Conservation (phyloP, 2,329 filamentous ascomycete species). For the Paecilomyces fulvus region DNA sequence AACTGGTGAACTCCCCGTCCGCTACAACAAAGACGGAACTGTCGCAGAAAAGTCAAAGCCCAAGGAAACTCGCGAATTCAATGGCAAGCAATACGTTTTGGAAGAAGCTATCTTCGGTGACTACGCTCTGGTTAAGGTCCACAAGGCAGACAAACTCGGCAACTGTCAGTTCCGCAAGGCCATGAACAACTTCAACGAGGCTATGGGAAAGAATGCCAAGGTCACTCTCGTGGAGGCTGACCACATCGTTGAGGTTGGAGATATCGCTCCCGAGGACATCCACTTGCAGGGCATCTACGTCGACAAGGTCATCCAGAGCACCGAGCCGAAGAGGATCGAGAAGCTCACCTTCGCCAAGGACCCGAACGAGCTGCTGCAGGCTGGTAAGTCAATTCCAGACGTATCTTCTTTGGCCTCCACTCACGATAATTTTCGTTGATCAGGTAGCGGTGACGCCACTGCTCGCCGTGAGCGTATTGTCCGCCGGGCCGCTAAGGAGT, state of each 20-base stretch:
- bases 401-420: background rate
- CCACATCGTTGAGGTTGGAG: conserved; percentile 67
- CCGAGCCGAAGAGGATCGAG: conserved; percentile 64
- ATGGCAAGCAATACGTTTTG: conserved; percentile 65
- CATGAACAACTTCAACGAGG: conserved; percentile 64
- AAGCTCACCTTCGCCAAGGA: conserved; percentile 69
- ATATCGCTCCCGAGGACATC: conserved; percentile 63
- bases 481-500: conserved; percentile 63
- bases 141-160: conserved; percentile 67
- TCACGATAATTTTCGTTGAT: conserved; percentile 20
- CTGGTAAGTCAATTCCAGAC: conserved; percentile 35
- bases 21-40: conserved; percentile 74
- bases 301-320: conserved; percentile 69
- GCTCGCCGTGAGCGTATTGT: conserved; percentile 75
- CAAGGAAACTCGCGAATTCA: conserved; percentile 65
- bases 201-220: conserved; percentile 75
- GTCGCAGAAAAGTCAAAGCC: conserved; percentile 61
- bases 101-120: conserved; percentile 69
- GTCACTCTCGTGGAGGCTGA: conserved; percentile 79
- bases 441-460: conserved; percentile 49
- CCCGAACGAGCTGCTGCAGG: conserved; percentile 40
- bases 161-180: conserved; percentile 73
- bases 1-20: conserved; percentile 51
- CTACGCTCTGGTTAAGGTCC: conserved; percentile 67
- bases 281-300: conserved; percentile 81